A percentile compares a stretch with the other conserved stretches of the same genome.
These are phyloP conservation scores for Mycosphaerella sp. DNA, from an alignment of 2,329 filamentous ascomycete genomes.

Conservation along the genomic window DNA sequence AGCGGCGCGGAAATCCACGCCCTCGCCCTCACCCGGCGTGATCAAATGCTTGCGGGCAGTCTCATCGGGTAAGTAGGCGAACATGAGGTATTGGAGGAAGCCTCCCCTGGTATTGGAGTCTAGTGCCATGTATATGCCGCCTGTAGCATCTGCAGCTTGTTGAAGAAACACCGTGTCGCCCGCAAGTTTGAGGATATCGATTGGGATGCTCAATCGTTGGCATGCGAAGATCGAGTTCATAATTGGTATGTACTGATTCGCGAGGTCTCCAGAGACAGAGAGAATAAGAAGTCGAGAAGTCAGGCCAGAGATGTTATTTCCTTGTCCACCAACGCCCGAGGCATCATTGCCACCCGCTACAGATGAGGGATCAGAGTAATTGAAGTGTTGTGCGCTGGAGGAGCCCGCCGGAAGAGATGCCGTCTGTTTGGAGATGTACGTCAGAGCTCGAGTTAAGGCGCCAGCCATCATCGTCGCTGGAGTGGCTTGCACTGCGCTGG, in stretches of 20 bases:
- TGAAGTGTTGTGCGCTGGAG: conserved; percentile 51
- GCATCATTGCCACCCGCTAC: conserved; percentile 50
- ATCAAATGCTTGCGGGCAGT: conserved; percentile 60
- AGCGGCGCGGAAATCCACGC: conserved; percentile 94
- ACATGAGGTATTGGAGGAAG: conserved; percentile 88
- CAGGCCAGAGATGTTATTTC: conserved; percentile 44
- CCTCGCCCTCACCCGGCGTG: conserved; percentile 65
- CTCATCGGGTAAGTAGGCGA: conserved; percentile 76
- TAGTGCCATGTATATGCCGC: conserved; percentile 60
- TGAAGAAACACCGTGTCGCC: conserved; percentile 88
- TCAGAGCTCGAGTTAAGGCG: conserved; percentile 79
- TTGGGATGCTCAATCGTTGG: conserved; percentile 76
- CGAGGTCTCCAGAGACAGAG: conserved; percentile 80
- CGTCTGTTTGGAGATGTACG: conserved; percentile 80
- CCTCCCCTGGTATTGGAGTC: conserved; percentile 43
- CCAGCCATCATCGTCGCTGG: conserved; percentile 85
- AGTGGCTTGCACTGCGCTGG: conserved; percentile 56
- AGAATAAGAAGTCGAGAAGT: conserved; percentile 82
- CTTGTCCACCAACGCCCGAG: conserved; percentile 34
- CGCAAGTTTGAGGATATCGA: conserved; percentile 83
- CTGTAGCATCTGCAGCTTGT: conserved; percentile 72
- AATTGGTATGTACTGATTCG: conserved; percentile 89
- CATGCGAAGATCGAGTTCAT: conserved; percentile 99
- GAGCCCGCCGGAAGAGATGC: conserved; percentile 36
- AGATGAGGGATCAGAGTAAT: conserved; percentile 48